Conservation (phyloP, 129 eudicot species). For the Oenanthe sinensis region DNA sequence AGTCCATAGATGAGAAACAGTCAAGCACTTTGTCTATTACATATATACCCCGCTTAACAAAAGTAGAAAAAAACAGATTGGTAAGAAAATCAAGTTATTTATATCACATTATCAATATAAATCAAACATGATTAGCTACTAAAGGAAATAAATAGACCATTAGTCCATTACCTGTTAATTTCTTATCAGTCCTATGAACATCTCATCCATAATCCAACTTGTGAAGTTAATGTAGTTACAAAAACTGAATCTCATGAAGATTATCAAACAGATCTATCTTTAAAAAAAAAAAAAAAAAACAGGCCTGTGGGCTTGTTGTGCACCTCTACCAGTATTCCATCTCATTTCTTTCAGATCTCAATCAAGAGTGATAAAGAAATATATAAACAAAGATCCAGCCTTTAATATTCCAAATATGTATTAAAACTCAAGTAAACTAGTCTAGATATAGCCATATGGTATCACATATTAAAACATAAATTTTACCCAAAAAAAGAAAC, state of each 20-base stretch:
- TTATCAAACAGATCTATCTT: background rate
- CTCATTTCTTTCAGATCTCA: constrained; percentile 1
- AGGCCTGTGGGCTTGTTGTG: too few relatives aligned
- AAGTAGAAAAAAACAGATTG: background rate
- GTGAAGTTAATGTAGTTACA: background rate
- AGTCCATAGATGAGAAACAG: background rate
- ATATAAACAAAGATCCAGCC: background rate
- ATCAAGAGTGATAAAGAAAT: background rate
- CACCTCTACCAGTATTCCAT: background rate
- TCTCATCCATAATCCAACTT: background rate
- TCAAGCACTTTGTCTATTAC: background rate
- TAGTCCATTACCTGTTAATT: background rate
- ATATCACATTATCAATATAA: too few relatives aligned
- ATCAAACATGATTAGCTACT: background rate
- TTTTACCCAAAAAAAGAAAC: background rate
- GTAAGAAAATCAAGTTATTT: background rate
- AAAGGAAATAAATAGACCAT: background rate
- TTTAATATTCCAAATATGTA: background rate
- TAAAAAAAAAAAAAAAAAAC: too few relatives aligned
- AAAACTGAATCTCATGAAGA: background rate
- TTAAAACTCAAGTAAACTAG: background rate
- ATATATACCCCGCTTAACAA: background rate
- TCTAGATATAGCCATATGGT: background rate
- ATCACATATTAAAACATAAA: too few relatives aligned
- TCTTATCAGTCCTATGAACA: background rate